Evolutionary conservation across 2,329 filamentous ascomycete genomes (phyloP), one percentile per base, ranked within the genome.

Genomic region (Colletotrichum lupini): DNA sequence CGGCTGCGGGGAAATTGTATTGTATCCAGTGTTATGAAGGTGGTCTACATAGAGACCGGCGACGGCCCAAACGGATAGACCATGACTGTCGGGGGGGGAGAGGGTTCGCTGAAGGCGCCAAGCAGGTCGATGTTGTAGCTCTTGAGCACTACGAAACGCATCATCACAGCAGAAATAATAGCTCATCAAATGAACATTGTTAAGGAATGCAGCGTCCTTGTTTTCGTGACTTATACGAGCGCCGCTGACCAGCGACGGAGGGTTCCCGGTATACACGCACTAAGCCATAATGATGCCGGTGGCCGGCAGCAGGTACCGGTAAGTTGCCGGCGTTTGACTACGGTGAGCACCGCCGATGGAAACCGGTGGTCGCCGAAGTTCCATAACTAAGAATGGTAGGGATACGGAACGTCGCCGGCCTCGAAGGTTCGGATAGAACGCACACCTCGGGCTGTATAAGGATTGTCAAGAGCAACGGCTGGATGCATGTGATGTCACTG

Each of bases 21-120:
- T 66, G 71, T 73, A 69, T 60, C 59, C 66, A 61, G 67, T 32
- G 60, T 73, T 61, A 71, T 57, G n/a, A 61, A 52, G 60, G 60
- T 66, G 67, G 56, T 65, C 61, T 68, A 61, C 28, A 72, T 49
- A 59, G 55, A 73, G 71, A 66, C 59, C 59, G 37, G 42, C 49
- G 19, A 49, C 66, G 59, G 46, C 58, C 28, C 62, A 32, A 42
- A 42, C 16, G 55, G 59, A 42, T 28, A 58, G 53, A 64, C 56
- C 22, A 71, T 61, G 24, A 37, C 32, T 49, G 19, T 49, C 6
- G 42, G 42, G 32, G 67, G 55, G 5, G 1, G 60, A 46, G 35
- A 28, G 58, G 49, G 46, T 52, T 64, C n/a, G 32, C 60, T 71
- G 57, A 53, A 19, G 67, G 70, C 59, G 46, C 42, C 28, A 49